A percentile compares a stretch with the other conserved stretches of the same genome.
phyloP scores from a whole-genome alignment of 2,329 filamentous ascomycete genomes.

The Colletotrichum coccodes region DNA sequence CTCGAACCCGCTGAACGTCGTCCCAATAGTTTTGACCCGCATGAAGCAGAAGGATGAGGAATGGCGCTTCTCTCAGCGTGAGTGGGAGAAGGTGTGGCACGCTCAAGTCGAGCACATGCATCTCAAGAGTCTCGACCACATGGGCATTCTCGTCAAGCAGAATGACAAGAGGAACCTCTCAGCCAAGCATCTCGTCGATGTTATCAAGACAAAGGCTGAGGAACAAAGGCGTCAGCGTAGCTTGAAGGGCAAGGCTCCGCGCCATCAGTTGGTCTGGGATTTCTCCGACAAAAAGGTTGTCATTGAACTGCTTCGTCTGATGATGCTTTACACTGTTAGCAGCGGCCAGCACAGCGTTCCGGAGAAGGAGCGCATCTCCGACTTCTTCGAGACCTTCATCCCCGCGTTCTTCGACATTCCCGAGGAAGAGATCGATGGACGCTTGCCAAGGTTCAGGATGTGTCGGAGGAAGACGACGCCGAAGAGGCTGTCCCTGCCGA shows the following conservation, averaged over 20 bases:
- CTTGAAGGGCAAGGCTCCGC: conserved; percentile 68
- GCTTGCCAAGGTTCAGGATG: conserved; percentile 75
- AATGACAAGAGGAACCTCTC: conserved; percentile 93
- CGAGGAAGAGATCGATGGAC: conserved; percentile 74
- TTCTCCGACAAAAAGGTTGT: conserved; percentile 80
- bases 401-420: conserved; percentile 81
- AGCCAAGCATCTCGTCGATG: conserved; percentile 87
- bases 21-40: conserved; percentile 87
- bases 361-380: conserved; percentile 78
- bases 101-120: conserved; percentile 95
- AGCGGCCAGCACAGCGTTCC: conserved; percentile 77
- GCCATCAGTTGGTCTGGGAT: conserved; percentile 79
- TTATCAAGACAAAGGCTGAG: conserved; percentile 92
- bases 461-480: conserved; percentile 80
- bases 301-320: conserved; percentile 68
- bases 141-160: conserved; percentile 89
- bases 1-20: conserved; percentile 82
- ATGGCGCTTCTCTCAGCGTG: conserved; percentile 95
- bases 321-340: conserved; percentile 72
- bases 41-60: conserved; percentile 97
- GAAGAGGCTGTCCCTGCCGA: conserved; percentile 79
- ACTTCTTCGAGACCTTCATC: conserved; percentile 82
- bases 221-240: conserved; percentile 82
- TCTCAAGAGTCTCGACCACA: conserved; percentile 95
- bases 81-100: conserved; percentile 99